Evolutionary conservation across 768 basidiomycete species (phyloP).

Genomic region (Psilocybe tampanensis): DNA sequence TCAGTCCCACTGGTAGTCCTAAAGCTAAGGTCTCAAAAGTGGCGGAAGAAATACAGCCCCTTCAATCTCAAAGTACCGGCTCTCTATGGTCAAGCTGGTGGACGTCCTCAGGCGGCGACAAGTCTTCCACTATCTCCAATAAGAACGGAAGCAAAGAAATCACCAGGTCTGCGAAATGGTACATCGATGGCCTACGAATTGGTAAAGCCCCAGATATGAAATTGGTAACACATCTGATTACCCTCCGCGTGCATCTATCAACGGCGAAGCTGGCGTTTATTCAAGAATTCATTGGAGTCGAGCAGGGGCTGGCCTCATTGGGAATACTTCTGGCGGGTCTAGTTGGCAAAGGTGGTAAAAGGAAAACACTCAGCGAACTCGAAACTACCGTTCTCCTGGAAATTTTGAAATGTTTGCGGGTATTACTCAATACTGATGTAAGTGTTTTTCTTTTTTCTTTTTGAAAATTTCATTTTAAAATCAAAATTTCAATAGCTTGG

Average conservation of each 20-base stretch:
- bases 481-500: slow-evolving; percentile 58
- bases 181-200: slow-evolving; percentile 61
- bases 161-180: slow-evolving; percentile 56
- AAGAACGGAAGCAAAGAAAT: slow-evolving; percentile 37
- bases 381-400: slow-evolving; percentile 74
- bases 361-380: slow-evolving; percentile 58
- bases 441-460: slow-evolving; percentile 23
- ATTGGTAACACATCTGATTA: slow-evolving; percentile 77
- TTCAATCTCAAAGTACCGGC: slow-evolving; percentile 73
- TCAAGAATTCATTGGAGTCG: slow-evolving; percentile 67
- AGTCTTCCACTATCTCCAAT: slow-evolving; percentile 25
- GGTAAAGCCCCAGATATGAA: slow-evolving; percentile 58
- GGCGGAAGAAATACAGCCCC: slow-evolving; percentile 36
- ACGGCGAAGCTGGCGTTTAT: slow-evolving; percentile 82
- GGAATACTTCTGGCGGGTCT: slow-evolving; percentile 57
- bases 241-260: slow-evolving; percentile 83
- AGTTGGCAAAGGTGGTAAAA: slow-evolving; percentile 70
- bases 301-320: slow-evolving; percentile 69
- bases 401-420: slow-evolving; percentile 76
- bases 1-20: slow-evolving; percentile 23
- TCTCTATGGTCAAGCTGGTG: slow-evolving; percentile 80
- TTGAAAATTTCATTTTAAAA: slow-evolving; percentile 1
- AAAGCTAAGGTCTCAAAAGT: slow-evolving; percentile 31
- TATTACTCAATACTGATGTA: slow-evolving; percentile 85
- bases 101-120: slow-evolving; percentile 65